These are phyloP conservation scores for Urochloa ruziziensis DNA, from an alignment of 176 grass and related monocot genomes.

Conservation along the genomic window DNA sequence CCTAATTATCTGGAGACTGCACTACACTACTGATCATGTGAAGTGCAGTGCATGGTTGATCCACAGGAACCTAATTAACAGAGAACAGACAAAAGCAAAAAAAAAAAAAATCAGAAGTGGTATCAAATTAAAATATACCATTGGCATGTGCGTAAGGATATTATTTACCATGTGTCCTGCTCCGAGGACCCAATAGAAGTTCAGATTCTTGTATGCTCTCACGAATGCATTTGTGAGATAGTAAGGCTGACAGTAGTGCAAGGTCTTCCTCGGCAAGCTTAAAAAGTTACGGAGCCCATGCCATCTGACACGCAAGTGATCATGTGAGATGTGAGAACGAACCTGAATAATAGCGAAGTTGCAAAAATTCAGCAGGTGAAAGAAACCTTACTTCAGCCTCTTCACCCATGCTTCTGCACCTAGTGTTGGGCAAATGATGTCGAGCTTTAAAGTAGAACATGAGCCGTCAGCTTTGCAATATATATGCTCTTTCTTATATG, in stretches of 20 bases:
- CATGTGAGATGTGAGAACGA: neutral
- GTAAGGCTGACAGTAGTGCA: neutral
- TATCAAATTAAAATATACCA: neutral
- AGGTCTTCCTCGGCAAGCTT: neutral
- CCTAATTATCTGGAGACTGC: neutral
- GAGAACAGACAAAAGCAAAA: neutral
- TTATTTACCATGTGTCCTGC: neutral
- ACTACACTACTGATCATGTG: neutral
- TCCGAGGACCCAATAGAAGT: slow-evolving; percentile 5
- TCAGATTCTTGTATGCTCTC: neutral
- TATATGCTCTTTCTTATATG: neutral
- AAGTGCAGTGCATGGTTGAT: neutral
- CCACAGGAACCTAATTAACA: neutral
- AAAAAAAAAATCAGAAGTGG: neutral
- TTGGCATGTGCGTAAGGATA: neutral
- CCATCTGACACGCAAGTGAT: slow-evolving; percentile 26
- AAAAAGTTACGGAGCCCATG: neutral
- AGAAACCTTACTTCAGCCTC: slow-evolving; percentile 67
- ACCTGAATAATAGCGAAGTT: neutral
- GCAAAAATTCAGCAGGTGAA: too few species aligned
- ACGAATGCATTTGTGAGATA: neutral
- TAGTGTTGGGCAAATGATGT: slow-evolving; percentile 55
- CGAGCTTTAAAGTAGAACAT: too few species aligned
- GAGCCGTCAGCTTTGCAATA: neutral
- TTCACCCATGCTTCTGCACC: slow-evolving; percentile 53